Conservation (phyloP, 2,329 filamentous ascomycete species). For the Fusarium papillatum region DNA sequence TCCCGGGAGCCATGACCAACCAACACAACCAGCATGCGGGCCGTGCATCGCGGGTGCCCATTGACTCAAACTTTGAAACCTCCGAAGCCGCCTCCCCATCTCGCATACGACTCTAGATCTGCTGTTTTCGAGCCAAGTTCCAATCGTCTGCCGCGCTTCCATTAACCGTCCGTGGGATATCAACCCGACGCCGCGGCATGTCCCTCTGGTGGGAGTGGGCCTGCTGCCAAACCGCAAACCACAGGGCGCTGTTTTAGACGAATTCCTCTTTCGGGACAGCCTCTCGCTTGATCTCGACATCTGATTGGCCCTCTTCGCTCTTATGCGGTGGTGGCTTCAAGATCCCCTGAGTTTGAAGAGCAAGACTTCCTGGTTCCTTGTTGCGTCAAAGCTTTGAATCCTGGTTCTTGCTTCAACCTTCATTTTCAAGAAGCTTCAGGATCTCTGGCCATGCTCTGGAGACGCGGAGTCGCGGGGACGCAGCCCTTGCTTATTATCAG, state of each 20-base stretch:
- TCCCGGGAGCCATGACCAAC: constrained; percentile 7
- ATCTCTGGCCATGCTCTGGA: background rate
- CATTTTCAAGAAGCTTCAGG: background rate
- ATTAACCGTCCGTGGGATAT: constrained; percentile 26
- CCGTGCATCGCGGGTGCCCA: constrained; percentile 31
- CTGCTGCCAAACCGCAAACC: constrained; percentile 36
- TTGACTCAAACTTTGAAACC: constrained; percentile 21
- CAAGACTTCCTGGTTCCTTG: constrained; percentile 2
- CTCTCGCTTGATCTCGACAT: constrained; percentile 15
- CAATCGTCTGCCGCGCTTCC: constrained; percentile 12
- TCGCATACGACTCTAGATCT: constrained; percentile 36
- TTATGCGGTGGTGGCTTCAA: constrained; percentile 10
- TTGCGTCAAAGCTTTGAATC: constrained; percentile 16
- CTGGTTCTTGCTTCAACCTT: constrained; percentile 1
- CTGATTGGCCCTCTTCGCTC: constrained; percentile 30
- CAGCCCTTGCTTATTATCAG: constrained; percentile 4
- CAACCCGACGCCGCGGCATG: constrained; percentile 13
- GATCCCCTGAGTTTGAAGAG: background rate
- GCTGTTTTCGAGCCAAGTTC: background rate
- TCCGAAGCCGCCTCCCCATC: constrained; percentile 24
- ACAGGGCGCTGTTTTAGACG: constrained; percentile 40
- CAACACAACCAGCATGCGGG: constrained; percentile 29
- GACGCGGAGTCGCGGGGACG: constrained; percentile 15
- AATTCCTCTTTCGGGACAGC: constrained; percentile 42
- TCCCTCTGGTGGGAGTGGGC: constrained; percentile 27